Percentiles rank a stretch among this genome's conserved stretches.
Evolutionary conservation across 805 yeast genomes (phyloP).

Genomic region (Wickerhamiella parazyma): DNA sequence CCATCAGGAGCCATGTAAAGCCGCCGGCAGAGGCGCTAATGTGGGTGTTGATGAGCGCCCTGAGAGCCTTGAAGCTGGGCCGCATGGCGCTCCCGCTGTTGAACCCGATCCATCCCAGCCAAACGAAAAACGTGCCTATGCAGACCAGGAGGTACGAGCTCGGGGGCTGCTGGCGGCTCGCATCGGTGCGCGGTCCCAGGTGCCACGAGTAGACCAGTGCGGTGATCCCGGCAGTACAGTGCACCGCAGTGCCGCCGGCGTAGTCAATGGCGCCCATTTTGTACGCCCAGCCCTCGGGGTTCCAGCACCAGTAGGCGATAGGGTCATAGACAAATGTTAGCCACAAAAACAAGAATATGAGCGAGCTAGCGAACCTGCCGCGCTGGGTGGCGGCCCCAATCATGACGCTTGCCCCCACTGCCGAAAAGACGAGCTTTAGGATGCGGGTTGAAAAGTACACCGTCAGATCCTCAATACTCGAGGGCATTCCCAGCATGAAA

Average conservation of each 20-base stretch:
- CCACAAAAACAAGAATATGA: constrained; percentile 55
- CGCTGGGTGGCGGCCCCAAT: constrained; percentile 63
- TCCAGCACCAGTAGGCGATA: constrained; percentile 65
- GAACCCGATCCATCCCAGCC: constrained; percentile 72
- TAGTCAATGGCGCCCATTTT: constrained; percentile 52
- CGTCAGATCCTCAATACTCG: constrained; percentile 27
- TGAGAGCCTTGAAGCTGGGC: constrained; percentile 27
- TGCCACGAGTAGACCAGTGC: constrained; percentile 55
- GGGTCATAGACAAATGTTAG: constrained; percentile 63
- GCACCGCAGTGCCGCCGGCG: constrained; percentile 72
- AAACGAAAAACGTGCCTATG: constrained; percentile 52
- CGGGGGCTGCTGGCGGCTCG: constrained; percentile 35
- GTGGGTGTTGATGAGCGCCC: constrained; percentile 41
- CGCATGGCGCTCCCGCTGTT: constrained; percentile 51
- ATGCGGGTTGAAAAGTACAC: constrained; percentile 26
- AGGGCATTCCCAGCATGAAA: constrained; percentile 34
- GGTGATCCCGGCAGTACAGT: constrained; percentile 54
- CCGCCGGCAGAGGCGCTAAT: constrained; percentile 39
- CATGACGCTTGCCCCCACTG: constrained; percentile 51
- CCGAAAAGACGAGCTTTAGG: constrained; percentile 52
- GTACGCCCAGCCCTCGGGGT: constrained; percentile 49
- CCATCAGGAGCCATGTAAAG: constrained; percentile 32
- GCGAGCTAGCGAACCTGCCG: constrained; percentile 57
- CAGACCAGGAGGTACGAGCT: constrained; percentile 55
- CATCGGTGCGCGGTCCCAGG: constrained; percentile 47